Evolutionary conservation across 805 yeast species (phyloP).

Genomic region (Kazachstania psychrophila): DNA sequence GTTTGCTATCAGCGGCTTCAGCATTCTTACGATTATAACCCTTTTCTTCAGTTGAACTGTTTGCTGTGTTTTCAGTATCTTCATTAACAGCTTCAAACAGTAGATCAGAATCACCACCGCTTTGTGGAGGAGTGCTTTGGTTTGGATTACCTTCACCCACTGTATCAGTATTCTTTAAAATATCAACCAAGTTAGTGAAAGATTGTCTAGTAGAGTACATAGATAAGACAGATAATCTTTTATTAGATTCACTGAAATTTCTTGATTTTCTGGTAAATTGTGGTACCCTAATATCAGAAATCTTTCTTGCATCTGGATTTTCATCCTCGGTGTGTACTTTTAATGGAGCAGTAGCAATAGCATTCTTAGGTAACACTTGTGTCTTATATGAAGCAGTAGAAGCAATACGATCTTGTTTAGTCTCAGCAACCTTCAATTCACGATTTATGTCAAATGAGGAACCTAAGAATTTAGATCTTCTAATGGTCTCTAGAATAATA

Average conservation of each 20-base stretch:
- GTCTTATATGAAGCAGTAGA: conserved; percentile 3
- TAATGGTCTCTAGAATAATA: conserved; percentile 33
- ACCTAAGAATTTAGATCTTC: conserved; percentile 38
- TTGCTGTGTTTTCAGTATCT: conserved; percentile 11
- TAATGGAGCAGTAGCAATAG: conserved; percentile 19
- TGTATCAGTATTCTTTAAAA: conserved; percentile 25
- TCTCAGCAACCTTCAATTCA: conserved; percentile 21
- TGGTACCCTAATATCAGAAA: conserved; percentile 60
- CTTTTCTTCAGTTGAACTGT: conserved; percentile 20
- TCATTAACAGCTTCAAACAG: conserved; percentile 22
- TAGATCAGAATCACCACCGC: conserved; percentile 22
- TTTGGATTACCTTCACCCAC: conserved; percentile 8
- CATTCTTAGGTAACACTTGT: conserved; percentile 22
- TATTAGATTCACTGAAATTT: conserved; percentile 51
- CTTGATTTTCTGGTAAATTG: conserved; percentile 61
- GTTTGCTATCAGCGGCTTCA: conserved; percentile 6
- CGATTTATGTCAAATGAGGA: conserved; percentile 32
- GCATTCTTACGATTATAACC: conserved; percentile 7
- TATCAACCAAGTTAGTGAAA: conserved; percentile 46
- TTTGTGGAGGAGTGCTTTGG: conserved; percentile 12
- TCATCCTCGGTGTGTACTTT: conserved; percentile 6
- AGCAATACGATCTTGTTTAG: conserved; percentile 3
- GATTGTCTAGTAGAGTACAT: conserved; percentile 61
- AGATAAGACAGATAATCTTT: conserved; percentile 63
- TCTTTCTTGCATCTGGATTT: conserved; percentile 36